Percentiles rank a stretch among this genome's conserved stretches.
These are phyloP conservation scores for Ceratocystis eucalypticola DNA, from an alignment of 2,329 filamentous ascomycete genomes.

Conservation along the genomic window DNA sequence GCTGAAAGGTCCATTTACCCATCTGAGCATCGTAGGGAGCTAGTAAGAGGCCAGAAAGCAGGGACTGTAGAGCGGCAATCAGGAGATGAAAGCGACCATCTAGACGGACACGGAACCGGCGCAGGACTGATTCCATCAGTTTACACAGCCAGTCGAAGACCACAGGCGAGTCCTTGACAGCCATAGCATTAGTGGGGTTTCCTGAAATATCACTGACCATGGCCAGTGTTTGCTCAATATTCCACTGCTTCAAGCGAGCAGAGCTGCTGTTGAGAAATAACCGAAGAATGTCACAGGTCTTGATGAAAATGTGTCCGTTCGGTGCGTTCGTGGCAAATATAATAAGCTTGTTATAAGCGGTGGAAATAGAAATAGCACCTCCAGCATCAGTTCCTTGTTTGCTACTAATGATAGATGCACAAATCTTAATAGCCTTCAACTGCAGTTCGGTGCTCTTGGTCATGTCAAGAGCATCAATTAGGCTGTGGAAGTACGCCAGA, in stretches of 20 bases:
- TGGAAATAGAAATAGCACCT: slow-evolving; percentile 29
- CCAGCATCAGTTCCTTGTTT: slow-evolving; percentile 17
- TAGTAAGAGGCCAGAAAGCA: slow-evolving; percentile 41
- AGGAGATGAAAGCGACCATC: slow-evolving; percentile 50
- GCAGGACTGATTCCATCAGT: slow-evolving; percentile 43
- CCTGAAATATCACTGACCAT: slow-evolving; percentile 28
- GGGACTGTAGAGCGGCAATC: slow-evolving; percentile 38
- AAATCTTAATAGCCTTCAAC: slow-evolving; percentile 32
- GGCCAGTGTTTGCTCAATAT: slow-evolving; percentile 39
- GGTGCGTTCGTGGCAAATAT: slow-evolving; percentile 12
- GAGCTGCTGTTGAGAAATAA: slow-evolving; percentile 38
- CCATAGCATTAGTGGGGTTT: slow-evolving; percentile 24
- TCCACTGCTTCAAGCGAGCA: slow-evolving; percentile 43
- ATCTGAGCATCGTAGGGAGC: slow-evolving; percentile 26
- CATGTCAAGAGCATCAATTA: slow-evolving; percentile 27
- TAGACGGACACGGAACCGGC: slow-evolving; percentile 46
- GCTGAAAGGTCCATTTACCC: slow-evolving; percentile 23
- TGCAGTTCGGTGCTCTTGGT: slow-evolving; percentile 29
- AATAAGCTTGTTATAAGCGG: slow-evolving; percentile 31
- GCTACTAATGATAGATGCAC: slow-evolving; percentile 23
- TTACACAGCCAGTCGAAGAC: slow-evolving; percentile 38
- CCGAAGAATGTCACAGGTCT: slow-evolving; percentile 31
- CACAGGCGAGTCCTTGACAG: slow-evolving; percentile 25
- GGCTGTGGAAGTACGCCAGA: slow-evolving; percentile 29
- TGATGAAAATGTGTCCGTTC: slow-evolving; percentile 25